Conservation (phyloP, 1,284 basidiomycete genomes). For the Puccinia horiana region DNA sequence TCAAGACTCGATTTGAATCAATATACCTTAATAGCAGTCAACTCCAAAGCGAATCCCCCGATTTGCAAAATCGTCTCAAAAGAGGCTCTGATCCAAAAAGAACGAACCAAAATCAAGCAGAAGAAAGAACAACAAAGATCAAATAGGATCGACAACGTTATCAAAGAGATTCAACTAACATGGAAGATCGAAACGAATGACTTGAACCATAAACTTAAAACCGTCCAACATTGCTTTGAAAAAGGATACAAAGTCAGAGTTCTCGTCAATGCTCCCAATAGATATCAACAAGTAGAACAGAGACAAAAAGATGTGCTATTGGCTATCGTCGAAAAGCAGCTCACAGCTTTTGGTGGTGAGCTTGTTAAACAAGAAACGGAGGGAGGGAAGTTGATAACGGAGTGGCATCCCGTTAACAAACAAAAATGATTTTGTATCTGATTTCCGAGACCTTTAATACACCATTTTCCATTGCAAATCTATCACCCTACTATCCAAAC, state of each 20-base stretch:
- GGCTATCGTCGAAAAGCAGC: conserved; percentile 8
- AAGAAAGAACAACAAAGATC: conserved; percentile 23
- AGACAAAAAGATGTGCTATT: conserved; percentile 1
- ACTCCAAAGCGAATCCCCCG: conserved; percentile 16
- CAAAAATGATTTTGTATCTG: not conserved
- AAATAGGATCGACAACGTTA: not conserved
- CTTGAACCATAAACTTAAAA: conserved; percentile 69
- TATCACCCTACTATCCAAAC: not conserved
- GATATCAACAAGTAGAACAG: not conserved
- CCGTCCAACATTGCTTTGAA: conserved; percentile 62
- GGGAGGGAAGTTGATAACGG: conserved; percentile 37
- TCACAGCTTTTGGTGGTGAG: conserved; percentile 22
- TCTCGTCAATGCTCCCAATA: not conserved
- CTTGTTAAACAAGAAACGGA: conserved; percentile 39
- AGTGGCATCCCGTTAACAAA: conserved; percentile 33
- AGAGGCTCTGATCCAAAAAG: conserved; percentile 21
- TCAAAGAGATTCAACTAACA: conserved; percentile 74
- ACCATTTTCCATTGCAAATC: not conserved
- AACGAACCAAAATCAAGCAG: conserved; percentile 25
- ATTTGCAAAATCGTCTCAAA: conserved; percentile 41
- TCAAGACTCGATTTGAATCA: conserved; percentile 39
- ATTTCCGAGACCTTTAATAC: not conserved
- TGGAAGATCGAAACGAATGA: conserved; percentile 70
- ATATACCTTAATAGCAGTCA: conserved; percentile 39
- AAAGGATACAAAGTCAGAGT: conserved; percentile 24